Evolutionary conservation across 2,329 filamentous ascomycete species (phyloP), one percentile per base, ranked within the genome.

Genomic region (Neofusicoccum umdonicola): DNA sequence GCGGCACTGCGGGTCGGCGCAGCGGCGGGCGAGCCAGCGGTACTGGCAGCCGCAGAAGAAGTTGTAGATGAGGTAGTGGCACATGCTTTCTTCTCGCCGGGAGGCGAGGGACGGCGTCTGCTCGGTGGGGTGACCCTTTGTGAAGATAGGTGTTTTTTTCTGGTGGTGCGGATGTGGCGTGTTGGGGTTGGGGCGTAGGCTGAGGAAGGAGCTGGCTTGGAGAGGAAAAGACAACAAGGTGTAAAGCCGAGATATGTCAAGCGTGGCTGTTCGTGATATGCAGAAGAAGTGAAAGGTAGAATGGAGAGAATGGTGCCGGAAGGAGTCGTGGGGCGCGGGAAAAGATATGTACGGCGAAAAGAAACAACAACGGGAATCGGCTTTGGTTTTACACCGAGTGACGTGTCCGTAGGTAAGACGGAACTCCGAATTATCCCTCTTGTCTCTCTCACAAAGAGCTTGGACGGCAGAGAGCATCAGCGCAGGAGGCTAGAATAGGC

Each of bases 1-100:
- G 41, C 48, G 48, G 39, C 61, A 63, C 31, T 12, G n/a, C 8
- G 48, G 15, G 11, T 56, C 51, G 17, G 50, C 50, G 31, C 61
- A 63, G 41, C 12, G 50, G 31, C 48, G 50, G 35, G 61, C 51
- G n/a, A 63, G 50, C 50, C 15, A 39, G 39, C 61, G 61, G 39
- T 56, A 63, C 17, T 63, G 61, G 41, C 61, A 63, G 31, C 51
- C 61, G 41, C 61, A 63, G 61, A 63, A 63, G 13, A 63, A 63
- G 31, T 52, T 22, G 41, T 63, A 63, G 48, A 63, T 42, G 27
- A 56, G 8, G 50, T 63, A 63, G 50, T 63, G 50, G n/a, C 61
- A 63, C 61, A 63, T 63, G n/a, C 7, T 62, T 41, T 37, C n/a
- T 56, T 42, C 12, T 15, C 6, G 11, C 17, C 27, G 1, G n/a